Evolutionary conservation across 768 basidiomycete species (phyloP).

Genomic region (Boletus rex-veris): DNA sequence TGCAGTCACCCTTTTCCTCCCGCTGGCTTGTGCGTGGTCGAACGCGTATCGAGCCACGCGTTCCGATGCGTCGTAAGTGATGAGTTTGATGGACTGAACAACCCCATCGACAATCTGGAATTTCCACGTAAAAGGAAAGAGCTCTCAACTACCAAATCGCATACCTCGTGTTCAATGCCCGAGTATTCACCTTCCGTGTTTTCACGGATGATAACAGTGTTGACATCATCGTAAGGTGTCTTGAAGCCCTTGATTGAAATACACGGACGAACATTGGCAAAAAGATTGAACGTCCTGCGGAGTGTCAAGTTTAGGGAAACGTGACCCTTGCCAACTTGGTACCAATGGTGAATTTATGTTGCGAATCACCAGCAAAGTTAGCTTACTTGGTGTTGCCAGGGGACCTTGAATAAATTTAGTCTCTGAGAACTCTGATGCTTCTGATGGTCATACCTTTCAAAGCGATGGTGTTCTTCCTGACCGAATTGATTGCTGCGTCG

Average conservation of each 20-base stretch:
- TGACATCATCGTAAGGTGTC: slow-evolving; percentile 97
- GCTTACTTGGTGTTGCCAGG: slow-evolving; percentile 93
- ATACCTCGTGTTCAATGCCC: slow-evolving; percentile 97
- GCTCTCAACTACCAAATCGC: slow-evolving; percentile 10
- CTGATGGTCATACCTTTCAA: slow-evolving; percentile 69
- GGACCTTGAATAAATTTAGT: slow-evolving; percentile 55
- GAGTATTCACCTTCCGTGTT: slow-evolving; percentile 99
- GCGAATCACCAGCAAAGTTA: slow-evolving; percentile 1
- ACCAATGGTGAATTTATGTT: slow-evolving; percentile 12
- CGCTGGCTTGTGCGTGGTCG: slow-evolving; percentile 88
- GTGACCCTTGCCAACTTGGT: slow-evolving; percentile 93
- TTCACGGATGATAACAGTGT: slow-evolving; percentile 97
- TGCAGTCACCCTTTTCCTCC: slow-evolving; percentile 90
- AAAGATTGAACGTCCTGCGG: slow-evolving; percentile 95
- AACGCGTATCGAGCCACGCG: slow-evolving; percentile 98
- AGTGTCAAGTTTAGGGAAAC: slow-evolving; percentile 97
- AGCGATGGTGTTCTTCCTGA: slow-evolving; percentile 97
- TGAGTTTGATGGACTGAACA: slow-evolving; percentile 98
- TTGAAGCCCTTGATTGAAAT: slow-evolving; percentile 95
- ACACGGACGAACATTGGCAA: slow-evolving; percentile 98
- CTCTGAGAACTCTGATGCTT: not conserved
- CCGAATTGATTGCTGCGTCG: slow-evolving; percentile 81
- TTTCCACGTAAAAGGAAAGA: slow-evolving; percentile 11
- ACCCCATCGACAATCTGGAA: slow-evolving; percentile 91
- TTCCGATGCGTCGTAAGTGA: slow-evolving; percentile 98